phyloP scores from a whole-genome alignment of 2,329 filamentous ascomycete genomes.

The Fusarium pilosicola region DNA sequence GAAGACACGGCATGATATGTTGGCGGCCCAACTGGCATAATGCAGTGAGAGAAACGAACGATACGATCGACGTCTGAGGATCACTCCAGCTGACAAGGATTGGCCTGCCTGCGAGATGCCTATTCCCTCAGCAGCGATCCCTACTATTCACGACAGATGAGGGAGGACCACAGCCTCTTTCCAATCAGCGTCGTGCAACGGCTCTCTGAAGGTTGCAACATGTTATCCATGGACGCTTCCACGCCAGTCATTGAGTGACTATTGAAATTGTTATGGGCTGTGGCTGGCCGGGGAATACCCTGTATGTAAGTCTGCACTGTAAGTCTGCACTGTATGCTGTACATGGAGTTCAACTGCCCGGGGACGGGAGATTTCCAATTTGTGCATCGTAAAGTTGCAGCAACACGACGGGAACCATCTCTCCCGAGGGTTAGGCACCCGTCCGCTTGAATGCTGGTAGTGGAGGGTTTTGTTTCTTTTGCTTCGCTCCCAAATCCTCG shows the following conservation, averaged over 20 bases:
- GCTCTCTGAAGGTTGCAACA: conserved; percentile 4
- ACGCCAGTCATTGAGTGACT: conserved; percentile 25
- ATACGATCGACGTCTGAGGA: conserved; percentile 40
- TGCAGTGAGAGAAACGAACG: conserved; percentile 26
- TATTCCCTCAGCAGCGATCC: conserved; percentile 21
- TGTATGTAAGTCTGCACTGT: conserved; percentile 29
- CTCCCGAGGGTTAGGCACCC: conserved; percentile 27
- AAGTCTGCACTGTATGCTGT: conserved; percentile 25
- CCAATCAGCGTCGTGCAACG: conserved; percentile 32
- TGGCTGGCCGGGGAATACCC: conserved; percentile 25
- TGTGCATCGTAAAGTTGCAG: conserved; percentile 15
- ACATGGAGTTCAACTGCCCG: conserved; percentile 1
- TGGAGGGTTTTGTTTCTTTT: conserved; percentile 26
- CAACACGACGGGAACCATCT: conserved; percentile 18
- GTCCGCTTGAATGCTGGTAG: conserved; percentile 35
- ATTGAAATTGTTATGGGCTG: conserved; percentile 4
- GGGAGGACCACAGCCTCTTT: conserved; percentile 37
- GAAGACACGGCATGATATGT: conserved; percentile 33
- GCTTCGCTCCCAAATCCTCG: background rate
- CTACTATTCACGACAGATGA: conserved; percentile 38
- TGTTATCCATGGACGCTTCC: conserved; percentile 27
- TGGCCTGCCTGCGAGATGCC: conserved; percentile 32
- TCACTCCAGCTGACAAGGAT: conserved; percentile 38
- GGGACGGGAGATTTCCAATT: conserved; percentile 18
- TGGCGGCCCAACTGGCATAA: conserved; percentile 32